Base-by-base conservation (phyloP, 2,329 filamentous ascomycete genomes). In the Monosporascus sp. region DNA sequence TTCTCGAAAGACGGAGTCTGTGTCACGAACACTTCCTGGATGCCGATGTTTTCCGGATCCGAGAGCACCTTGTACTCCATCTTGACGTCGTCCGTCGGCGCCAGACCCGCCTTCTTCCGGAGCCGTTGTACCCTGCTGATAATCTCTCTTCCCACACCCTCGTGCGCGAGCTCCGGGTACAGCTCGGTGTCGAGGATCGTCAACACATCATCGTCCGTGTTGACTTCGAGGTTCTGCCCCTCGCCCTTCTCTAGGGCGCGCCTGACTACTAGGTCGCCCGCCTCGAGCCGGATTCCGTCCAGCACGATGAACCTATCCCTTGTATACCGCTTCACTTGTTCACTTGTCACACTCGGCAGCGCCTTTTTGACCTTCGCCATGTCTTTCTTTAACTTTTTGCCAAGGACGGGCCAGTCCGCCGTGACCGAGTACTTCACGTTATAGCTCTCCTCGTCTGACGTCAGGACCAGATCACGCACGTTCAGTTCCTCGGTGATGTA, bases 331-430 rank as follows among this genome's bases (percentile, higher is more conserved):
- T 92, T 90, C 56, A 96, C 91, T 61, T 96, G 83, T 11, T 90
- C 84, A 61, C 86, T 92, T 20, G 82, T 88, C 48, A 99, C 77
- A 40, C 75, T 79, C 6, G 92, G 92, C 46, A 99, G 76, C 2
- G 90, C 91, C 74, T 93, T 95, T 78, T 95, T 95, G 62, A 97
- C 91, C 68, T 88, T 90, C 60, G 86, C 84, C 60, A 91, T 90
- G 65, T 97, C 92, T 74, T 96, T 97, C 80, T 96, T 96, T 62
- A 97, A 81, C 76, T 97, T 97, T 82, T 96, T 96, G 60, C 94
- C 94, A 17, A 99, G 80, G 2, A 90, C 88, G 16, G 94, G 91
- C 88, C 94, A 97, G 71, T 99, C 94, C 7, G 91, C 92, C 40
- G 83, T 84, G 17, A 93, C 90, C 57, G 88, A 91, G 74, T 97